Evolutionary conservation across 1,284 basidiomycete genomes (phyloP).

Genomic region (Hemileia vastatrix): DNA sequence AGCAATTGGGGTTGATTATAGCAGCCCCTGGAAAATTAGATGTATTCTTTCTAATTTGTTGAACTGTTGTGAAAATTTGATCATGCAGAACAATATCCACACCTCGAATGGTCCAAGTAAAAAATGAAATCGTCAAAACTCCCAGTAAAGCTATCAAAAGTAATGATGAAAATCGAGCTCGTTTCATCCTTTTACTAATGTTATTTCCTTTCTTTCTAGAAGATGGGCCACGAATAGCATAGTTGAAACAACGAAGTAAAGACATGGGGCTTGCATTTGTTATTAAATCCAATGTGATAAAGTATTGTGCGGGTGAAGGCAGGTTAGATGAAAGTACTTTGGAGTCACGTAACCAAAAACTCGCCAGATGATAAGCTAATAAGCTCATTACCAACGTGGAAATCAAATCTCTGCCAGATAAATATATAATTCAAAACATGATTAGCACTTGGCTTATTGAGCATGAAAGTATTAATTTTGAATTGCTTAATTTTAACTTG

Average conservation of each 20-base stretch:
- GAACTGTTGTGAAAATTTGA: not conserved
- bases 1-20: not conserved
- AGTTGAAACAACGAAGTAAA: not conserved
- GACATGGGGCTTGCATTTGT: not conserved
- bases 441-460: too few relatives aligned
- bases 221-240: not conserved
- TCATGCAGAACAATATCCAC: not conserved
- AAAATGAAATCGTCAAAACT: not conserved
- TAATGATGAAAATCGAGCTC: not conserved
- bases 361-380: not conserved
- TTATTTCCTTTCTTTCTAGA: too few relatives aligned
- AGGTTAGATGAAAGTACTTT: too few relatives aligned
- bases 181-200: too few relatives aligned
- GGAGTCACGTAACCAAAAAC: not conserved
- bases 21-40: not conserved
- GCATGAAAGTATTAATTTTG: too few relatives aligned
- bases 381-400: not conserved
- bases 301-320: not conserved
- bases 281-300: not conserved
- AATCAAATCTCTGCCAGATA: not conserved
- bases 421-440: too few relatives aligned
- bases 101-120: not conserved
- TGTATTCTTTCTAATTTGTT: not conserved
- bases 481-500: too few relatives aligned
- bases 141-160: not conserved